These are phyloP conservation scores for Globisporangium solare DNA, from an alignment of 352 stramenopile species.

Conservation along the genomic window DNA sequence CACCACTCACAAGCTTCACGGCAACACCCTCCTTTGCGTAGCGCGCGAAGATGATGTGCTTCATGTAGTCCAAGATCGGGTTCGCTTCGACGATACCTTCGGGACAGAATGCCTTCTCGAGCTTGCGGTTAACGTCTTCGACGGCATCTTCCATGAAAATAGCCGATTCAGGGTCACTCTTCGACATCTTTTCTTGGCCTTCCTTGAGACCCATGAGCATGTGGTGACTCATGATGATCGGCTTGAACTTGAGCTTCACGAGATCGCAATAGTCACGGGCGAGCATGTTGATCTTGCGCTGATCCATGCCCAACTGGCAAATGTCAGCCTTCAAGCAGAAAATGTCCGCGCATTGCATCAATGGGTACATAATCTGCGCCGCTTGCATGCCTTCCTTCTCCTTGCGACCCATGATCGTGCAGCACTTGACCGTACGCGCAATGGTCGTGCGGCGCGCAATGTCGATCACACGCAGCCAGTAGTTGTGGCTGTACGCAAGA, in stretches of 20 bases:
- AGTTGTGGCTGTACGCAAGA: conserved; percentile 83
- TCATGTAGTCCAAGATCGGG: conserved; percentile 97
- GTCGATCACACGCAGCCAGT: conserved; percentile 94
- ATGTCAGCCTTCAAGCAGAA: conserved; percentile 99
- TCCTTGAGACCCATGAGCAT: conserved; percentile 99
- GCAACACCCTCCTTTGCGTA: conserved; percentile 43
- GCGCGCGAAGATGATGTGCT: conserved; percentile 95
- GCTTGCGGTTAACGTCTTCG: conserved; percentile 95
- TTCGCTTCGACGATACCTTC: conserved; percentile 87
- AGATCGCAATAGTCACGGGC: conserved; percentile 98
- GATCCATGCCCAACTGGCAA: conserved; percentile 98
- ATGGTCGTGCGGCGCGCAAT: conserved; percentile 91
- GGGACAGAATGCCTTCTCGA: conserved; percentile 98
- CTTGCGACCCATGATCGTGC: conserved; percentile 98
- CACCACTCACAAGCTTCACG: conserved; percentile 43
- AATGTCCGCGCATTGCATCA: conserved; percentile 99
- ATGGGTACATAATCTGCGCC: conserved; percentile 95
- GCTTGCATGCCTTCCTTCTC: conserved; percentile 88
- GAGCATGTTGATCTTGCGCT: conserved; percentile 99
- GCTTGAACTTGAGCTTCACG: conserved; percentile 91
- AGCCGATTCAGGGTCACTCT: conserved; percentile 96
- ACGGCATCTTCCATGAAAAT: conserved; percentile 99
- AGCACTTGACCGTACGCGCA: conserved; percentile 96
- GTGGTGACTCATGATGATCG: conserved; percentile 98
- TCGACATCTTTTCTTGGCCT: conserved; percentile 99